phyloP scores from a whole-genome alignment of 495 filamentous ascomycete genomes.

The Penicillium desertorum region DNA sequence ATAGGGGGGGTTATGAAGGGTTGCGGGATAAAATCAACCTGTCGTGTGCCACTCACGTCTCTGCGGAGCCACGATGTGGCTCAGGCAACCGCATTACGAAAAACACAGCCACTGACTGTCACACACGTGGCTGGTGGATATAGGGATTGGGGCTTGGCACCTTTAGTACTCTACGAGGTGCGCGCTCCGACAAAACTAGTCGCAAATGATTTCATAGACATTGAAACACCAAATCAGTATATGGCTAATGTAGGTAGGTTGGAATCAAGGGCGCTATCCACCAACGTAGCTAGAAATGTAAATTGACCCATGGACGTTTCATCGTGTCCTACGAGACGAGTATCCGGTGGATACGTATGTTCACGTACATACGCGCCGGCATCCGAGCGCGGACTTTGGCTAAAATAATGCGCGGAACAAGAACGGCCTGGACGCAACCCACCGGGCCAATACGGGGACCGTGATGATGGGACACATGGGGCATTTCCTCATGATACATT shows the following conservation, averaged over 20 bases:
- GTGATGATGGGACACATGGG: background rate
- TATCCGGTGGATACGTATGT: background rate
- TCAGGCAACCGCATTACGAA: conserved; percentile 6
- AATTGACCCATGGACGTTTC: background rate
- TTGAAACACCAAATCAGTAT: background rate
- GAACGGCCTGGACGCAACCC: background rate
- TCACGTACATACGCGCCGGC: background rate
- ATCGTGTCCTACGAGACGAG: background rate
- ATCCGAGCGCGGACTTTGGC: background rate
- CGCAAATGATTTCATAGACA: background rate
- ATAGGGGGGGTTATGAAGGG: background rate
- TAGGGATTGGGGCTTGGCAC: background rate
- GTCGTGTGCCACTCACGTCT: conserved; percentile 4
- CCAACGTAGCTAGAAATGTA: background rate
- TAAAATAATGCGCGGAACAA: background rate
- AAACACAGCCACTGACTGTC: conserved; percentile 29
- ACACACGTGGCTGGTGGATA: conserved; percentile 27
- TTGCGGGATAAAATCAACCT: background rate
- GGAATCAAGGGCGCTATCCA: background rate
- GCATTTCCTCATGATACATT: background rate
- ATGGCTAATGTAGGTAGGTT: background rate
- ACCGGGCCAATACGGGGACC: background rate
- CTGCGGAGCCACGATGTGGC: conserved; percentile 29
- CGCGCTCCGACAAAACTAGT: background rate
- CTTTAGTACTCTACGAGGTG: background rate